Conservation (phyloP, 441 rosid species). For the Croton setiger region DNA sequence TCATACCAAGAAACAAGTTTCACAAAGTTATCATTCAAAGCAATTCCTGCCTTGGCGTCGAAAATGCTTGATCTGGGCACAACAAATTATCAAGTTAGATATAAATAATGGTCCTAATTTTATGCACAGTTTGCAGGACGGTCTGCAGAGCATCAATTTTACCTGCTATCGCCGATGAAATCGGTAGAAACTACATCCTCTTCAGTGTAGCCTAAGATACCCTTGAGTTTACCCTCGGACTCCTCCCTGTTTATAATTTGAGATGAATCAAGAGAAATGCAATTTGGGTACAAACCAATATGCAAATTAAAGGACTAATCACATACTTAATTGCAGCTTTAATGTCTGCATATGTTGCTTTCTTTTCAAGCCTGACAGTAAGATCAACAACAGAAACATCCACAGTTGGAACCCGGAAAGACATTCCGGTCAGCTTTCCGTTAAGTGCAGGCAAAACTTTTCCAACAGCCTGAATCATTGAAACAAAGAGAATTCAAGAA, state of each 20-base stretch:
- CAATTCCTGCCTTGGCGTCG: conserved; percentile 86
- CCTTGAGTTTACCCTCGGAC: conserved; percentile 64
- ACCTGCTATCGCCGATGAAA: conserved; percentile 70
- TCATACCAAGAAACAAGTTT: conserved; percentile 86
- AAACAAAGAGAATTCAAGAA: not conserved
- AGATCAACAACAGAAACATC: conserved; percentile 90
- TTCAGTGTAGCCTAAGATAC: conserved; percentile 66
- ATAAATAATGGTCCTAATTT: too few species aligned
- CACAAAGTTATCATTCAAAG: conserved; percentile 56
- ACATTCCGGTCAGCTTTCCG: conserved; percentile 84
- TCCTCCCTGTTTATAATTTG: conserved; percentile 42
- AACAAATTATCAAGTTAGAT: not conserved
- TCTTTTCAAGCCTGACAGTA: conserved; percentile 67
- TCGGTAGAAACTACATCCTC: conserved; percentile 77
- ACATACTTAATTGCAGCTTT: conserved; percentile 56
- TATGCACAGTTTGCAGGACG: not conserved
- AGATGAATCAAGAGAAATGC: not conserved
- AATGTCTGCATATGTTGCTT: conserved; percentile 59
- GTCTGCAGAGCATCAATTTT: not conserved
- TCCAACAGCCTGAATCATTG: conserved; percentile 50
- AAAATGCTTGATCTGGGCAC: conserved; percentile 66
- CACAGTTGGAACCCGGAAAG: conserved; percentile 86
- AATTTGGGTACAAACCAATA: not conserved
- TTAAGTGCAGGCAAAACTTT: conserved; percentile 68
- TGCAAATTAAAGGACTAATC: not conserved